Conservation (phyloP, 176 grass and related monocot species). For the barley (Hordeum vulgare) region DNA sequence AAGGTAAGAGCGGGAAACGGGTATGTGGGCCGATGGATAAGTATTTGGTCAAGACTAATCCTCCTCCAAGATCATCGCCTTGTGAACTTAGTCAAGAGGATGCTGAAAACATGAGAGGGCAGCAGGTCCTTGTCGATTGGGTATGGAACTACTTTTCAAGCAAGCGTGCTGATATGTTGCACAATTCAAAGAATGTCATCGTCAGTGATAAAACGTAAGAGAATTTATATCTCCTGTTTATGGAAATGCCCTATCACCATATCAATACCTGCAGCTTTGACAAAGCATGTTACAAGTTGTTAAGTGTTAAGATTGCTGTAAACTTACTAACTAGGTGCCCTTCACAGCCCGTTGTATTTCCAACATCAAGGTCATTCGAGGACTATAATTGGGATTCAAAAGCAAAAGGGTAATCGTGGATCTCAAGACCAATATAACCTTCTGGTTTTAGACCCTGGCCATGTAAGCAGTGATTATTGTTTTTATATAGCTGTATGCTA, state of each 20-base stretch:
- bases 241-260: conserved; percentile 13
- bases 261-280: neutral
- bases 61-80: conserved; percentile 8
- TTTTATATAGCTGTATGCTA: neutral
- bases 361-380: conserved; percentile 96
- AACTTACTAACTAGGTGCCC: neutral
- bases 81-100: conserved; percentile 34
- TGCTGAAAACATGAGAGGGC: conserved; percentile 44
- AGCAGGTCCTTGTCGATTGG: conserved; percentile 73
- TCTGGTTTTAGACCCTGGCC: neutral
- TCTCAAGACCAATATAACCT: conserved; percentile 42
- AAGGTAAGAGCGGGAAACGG: conserved; percentile 27
- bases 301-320: neutral
- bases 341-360: conserved; percentile 77
- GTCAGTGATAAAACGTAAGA: conserved; percentile 80
- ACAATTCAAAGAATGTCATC: conserved; percentile 36
- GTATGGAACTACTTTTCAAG: conserved; percentile 85
- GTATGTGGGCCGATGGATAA: conserved; percentile 78
- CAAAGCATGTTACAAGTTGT: neutral
- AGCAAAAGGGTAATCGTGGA: conserved; percentile 46
- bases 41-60: conserved; percentile 35
- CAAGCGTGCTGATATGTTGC: conserved; percentile 19
- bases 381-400: conserved; percentile 96
- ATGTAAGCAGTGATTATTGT: neutral
- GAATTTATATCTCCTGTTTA: neutral